Evolutionary conservation across 331 rosid species (phyloP).

Genomic region (Saraca asoca): DNA sequence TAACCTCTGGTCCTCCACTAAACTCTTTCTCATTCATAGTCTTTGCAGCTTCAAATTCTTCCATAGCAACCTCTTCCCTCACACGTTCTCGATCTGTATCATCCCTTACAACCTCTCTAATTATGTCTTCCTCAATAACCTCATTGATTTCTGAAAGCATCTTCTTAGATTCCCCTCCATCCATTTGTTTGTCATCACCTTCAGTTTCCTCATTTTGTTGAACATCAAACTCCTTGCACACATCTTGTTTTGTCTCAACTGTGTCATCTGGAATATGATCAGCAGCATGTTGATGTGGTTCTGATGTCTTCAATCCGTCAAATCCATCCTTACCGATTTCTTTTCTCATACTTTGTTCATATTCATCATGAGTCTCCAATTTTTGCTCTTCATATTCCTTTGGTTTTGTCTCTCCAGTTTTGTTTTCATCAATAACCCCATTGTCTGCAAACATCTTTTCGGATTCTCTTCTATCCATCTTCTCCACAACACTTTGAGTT

Average conservation of each 20-base stretch:
- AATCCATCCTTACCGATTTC: slow-evolving; percentile 8
- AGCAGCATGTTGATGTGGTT: too few relatives aligned
- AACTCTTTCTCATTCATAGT: not conserved
- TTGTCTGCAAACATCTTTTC: too few relatives aligned
- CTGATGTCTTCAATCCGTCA: slow-evolving; percentile 9
- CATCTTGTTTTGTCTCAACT: too few relatives aligned
- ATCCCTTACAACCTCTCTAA: not conserved
- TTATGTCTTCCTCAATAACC: not conserved
- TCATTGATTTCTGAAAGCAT: not conserved
- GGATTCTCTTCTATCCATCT: too few relatives aligned
- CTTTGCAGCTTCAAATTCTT: not conserved
- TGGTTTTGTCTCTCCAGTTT: too few relatives aligned
- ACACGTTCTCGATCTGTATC: not conserved
- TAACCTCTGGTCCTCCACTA: slow-evolving; percentile 12
- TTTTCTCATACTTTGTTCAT: slow-evolving; percentile 3
- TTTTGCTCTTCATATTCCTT: too few relatives aligned
- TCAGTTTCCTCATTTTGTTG: slow-evolving; percentile 10
- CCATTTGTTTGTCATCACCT: not conserved
- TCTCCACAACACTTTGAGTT: too few relatives aligned
- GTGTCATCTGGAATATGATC: too few relatives aligned
- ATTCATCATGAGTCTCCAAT: not conserved
- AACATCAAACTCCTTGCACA: not conserved
- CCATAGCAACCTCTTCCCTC: not conserved
- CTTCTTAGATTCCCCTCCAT: not conserved
- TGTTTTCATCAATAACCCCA: too few relatives aligned